Evolutionary conservation across 495 filamentous ascomycete species (phyloP).

Genomic region (Penicillium manginii): DNA sequence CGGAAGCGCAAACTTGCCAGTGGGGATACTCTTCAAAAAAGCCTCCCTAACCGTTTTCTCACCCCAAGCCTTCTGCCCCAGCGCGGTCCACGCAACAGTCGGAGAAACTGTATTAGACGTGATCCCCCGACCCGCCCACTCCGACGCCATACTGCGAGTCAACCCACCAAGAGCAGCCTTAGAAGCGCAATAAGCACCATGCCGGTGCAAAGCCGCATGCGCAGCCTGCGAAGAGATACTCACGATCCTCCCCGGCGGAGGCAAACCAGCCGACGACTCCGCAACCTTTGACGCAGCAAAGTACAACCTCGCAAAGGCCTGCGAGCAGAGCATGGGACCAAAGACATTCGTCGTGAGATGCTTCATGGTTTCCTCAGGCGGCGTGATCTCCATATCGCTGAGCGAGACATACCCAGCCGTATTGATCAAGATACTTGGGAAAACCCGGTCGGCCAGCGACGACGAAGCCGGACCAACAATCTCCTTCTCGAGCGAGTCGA

Average conservation of each 20-base stretch:
- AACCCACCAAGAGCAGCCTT: constrained; percentile 52
- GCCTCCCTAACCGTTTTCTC: constrained; percentile 34
- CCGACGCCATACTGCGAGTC: constrained; percentile 53
- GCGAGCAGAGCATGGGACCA: constrained; percentile 48
- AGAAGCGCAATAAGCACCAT: constrained; percentile 53
- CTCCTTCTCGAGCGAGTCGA: constrained; percentile 27
- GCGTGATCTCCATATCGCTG: constrained; percentile 42
- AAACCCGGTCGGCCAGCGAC: constrained; percentile 15
- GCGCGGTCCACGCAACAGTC: constrained; percentile 46
- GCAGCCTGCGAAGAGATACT: constrained; percentile 45
- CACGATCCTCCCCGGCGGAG: constrained; percentile 41
- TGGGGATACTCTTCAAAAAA: constrained; percentile 41
- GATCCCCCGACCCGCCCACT: constrained; percentile 42
- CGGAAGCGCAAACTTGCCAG: constrained; percentile 47
- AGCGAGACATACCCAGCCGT: constrained; percentile 49
- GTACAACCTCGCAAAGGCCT: constrained; percentile 44
- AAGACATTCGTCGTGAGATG: constrained; percentile 43
- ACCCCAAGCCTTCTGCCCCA: constrained; percentile 47
- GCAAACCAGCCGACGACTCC: constrained; percentile 19
- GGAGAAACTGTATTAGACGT: constrained; percentile 44
- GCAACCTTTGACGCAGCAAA: constrained; percentile 29
- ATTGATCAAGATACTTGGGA: constrained; percentile 46
- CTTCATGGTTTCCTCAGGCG: constrained; percentile 43
- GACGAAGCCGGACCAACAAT: constrained; percentile 21
- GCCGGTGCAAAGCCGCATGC: constrained; percentile 40